Conservation (phyloP, 352 stramenopile genomes). For the Phytophthora agathidicida region DNA sequence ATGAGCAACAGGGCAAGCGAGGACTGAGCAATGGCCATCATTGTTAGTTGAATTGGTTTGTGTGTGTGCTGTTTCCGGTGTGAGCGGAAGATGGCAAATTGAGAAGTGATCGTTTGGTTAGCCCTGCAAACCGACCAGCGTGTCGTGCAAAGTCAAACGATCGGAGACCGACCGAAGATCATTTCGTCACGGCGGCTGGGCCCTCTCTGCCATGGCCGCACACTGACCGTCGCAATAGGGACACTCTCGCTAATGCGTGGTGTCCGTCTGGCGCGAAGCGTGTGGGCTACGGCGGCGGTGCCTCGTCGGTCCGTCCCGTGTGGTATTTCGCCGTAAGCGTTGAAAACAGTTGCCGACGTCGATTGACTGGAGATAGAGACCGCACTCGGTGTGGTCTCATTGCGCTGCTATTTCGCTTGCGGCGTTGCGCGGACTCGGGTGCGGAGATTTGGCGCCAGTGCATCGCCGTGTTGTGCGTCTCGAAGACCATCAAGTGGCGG, state of each 20-base stretch:
- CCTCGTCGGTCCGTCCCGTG: constrained; percentile 6
- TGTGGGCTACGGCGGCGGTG: constrained; percentile 18
- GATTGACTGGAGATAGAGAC: constrained; percentile 4
- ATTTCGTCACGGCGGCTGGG: too few species aligned
- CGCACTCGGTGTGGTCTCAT: constrained; percentile 3
- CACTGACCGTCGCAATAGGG: background rate
- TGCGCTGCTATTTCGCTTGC: constrained; percentile 11
- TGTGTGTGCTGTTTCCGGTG: background rate
- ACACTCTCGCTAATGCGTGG: background rate
- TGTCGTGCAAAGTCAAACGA: too few species aligned
- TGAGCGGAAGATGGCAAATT: background rate
- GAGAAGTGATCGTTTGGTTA: too few species aligned
- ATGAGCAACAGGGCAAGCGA: constrained; percentile 8
- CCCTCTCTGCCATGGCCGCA: background rate
- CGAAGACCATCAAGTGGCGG: constrained; percentile 6
- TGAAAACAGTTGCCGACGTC: constrained; percentile 23
- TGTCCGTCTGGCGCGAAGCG: constrained; percentile 14
- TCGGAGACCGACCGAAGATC: too few species aligned
- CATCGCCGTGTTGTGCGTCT: constrained; percentile 21
- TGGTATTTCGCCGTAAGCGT: constrained; percentile 22
- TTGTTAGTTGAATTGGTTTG: background rate
- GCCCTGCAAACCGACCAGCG: too few species aligned
- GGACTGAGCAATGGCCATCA: constrained; percentile 2
- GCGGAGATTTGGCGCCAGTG: constrained; percentile 3
- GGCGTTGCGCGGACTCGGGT: background rate